Conservation (phyloP, 352 stramenopile genomes). For the Saprolegnia diclina region DNA sequence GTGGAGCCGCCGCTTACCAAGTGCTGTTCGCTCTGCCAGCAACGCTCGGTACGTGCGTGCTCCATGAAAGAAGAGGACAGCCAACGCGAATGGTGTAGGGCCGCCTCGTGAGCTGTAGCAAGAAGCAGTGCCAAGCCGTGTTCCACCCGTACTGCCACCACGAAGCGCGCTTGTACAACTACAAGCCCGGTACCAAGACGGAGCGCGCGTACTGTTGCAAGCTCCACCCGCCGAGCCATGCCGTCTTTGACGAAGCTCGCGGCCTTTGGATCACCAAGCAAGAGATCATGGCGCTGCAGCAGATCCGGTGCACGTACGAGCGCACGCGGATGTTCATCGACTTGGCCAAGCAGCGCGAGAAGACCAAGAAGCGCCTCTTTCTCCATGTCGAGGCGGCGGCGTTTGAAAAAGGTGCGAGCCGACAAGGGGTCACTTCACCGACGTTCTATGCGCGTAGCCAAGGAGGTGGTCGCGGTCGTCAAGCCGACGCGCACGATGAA, state of each 20-base stretch:
- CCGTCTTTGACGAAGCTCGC: conserved; percentile 60
- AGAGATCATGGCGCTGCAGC: conserved; percentile 63
- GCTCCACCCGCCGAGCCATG: conserved; percentile 50
- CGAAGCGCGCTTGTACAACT: conserved; percentile 1
- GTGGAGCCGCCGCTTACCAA: not conserved
- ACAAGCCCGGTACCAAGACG: conserved; percentile 34
- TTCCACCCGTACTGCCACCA: conserved; percentile 21
- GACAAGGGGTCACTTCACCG: conserved; percentile 34
- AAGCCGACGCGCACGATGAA: conserved; percentile 63
- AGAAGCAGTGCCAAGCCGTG: conserved; percentile 14
- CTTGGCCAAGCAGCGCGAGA: conserved; percentile 77
- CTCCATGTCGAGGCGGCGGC: conserved; percentile 28
- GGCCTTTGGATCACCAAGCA: conserved; percentile 77
- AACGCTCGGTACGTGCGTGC: not conserved
- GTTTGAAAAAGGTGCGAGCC: conserved; percentile 24
- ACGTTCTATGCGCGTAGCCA: conserved; percentile 57
- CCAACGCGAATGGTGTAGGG: conserved; percentile 12
- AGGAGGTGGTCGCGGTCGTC: conserved; percentile 76
- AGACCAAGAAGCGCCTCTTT: conserved; percentile 74
- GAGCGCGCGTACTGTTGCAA: conserved; percentile 81
- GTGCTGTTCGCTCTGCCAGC: conserved; percentile 9
- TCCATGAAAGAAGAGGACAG: too few relatives aligned
- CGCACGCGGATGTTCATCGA: conserved; percentile 79
- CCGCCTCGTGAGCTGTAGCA: conserved; percentile 21
- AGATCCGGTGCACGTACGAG: conserved; percentile 69